phyloP scores from a whole-genome alignment of 1,284 basidiomycete species.

The Ceratobasidium sp. region DNA sequence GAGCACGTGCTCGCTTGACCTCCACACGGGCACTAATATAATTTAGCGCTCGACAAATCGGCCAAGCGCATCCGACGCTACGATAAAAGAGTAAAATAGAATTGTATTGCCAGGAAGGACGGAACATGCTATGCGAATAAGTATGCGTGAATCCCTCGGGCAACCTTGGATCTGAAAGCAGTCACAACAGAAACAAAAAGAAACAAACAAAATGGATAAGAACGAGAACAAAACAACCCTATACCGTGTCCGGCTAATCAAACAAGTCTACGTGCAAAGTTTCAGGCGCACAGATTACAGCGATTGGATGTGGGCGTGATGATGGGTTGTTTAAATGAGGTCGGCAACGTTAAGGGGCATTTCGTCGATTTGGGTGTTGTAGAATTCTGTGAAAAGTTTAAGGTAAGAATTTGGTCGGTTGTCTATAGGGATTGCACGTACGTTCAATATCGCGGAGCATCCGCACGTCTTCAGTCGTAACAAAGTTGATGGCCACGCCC shows the following conservation, averaged over 20 bases:
- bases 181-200: constrained; percentile 8
- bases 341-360: constrained; percentile 95
- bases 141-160: constrained; percentile 45
- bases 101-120: constrained; percentile 41
- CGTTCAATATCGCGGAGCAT: constrained; percentile 92
- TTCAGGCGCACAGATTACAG: constrained; percentile 21
- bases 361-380: constrained; percentile 92
- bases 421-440: too few species aligned
- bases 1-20: neutral
- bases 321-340: constrained; percentile 68
- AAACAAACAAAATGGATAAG: constrained; percentile 5
- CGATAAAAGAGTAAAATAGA: constrained; percentile 8
- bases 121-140: constrained; percentile 44
- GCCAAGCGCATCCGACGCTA: neutral
- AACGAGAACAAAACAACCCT: constrained; percentile 18
- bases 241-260: constrained; percentile 22
- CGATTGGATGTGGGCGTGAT: constrained; percentile 17
- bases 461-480: constrained; percentile 90
- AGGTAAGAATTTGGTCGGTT: too few species aligned
- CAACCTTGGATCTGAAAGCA: constrained; percentile 19
- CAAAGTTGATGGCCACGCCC: constrained; percentile 93
- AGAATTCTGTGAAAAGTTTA: constrained; percentile 63
- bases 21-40: too few species aligned
- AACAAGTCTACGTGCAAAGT: constrained; percentile 40
- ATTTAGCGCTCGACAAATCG: too few species aligned